Conservation (phyloP, 176 grass and related monocot species). For the Ensete ventricosum region DNA sequence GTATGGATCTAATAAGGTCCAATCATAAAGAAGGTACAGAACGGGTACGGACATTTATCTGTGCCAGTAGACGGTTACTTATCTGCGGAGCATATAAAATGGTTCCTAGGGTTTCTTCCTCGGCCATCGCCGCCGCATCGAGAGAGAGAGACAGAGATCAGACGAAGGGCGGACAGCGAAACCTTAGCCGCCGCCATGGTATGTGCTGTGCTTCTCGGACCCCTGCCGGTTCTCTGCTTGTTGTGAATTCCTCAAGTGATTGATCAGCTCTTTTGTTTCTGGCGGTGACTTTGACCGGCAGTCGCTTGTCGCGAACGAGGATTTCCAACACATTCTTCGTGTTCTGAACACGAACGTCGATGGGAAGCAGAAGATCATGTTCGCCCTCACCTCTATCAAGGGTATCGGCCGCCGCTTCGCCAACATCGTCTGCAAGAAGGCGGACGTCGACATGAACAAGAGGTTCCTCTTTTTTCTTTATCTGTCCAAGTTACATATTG, state of each 20-base stretch:
- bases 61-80: too few species aligned
- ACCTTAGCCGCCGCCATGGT: conserved; percentile 27
- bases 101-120: not conserved
- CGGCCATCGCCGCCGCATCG: not conserved
- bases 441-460: conserved; percentile 18
- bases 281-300: not conserved
- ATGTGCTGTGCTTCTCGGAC: not conserved
- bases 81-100: not conserved
- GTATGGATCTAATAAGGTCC: too few species aligned
- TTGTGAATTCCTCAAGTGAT: not conserved
- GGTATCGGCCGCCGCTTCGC: conserved; percentile 13
- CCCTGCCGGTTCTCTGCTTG: not conserved
- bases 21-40: too few species aligned
- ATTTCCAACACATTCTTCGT: conserved; percentile 20
- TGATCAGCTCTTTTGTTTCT: not conserved
- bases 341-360: conserved; percentile 14
- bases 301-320: conserved; percentile 12
- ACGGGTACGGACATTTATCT: too few species aligned
- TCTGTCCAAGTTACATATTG: not conserved
- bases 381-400: conserved; percentile 9
- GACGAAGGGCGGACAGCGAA: conserved; percentile 4
- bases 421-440: conserved; percentile 15
- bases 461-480: not conserved
- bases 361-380: conserved; percentile 8
- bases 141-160: not conserved